Conservation (phyloP, 495 filamentous ascomycete genomes). For the Trichoderma orchidacearum region DNA sequence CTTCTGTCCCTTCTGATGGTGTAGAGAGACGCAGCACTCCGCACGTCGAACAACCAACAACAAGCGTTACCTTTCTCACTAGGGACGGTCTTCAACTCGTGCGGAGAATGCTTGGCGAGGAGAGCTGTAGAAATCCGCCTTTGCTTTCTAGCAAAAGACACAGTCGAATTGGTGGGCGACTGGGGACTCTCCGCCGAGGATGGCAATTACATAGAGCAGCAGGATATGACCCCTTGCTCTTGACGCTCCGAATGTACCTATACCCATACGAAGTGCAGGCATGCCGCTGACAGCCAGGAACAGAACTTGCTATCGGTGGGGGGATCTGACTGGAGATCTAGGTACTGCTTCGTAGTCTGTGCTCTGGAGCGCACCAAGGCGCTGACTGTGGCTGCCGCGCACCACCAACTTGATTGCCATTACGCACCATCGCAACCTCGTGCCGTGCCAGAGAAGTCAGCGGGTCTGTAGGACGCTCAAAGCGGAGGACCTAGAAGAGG, state of each 20-base stretch:
- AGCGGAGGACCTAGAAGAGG: neutral
- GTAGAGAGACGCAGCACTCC: neutral
- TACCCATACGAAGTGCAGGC: too few species aligned
- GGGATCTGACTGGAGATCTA: neutral
- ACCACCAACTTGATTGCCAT: too few species aligned
- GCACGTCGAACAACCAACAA: neutral
- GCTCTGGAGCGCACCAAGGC: too few species aligned
- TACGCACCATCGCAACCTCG: too few species aligned
- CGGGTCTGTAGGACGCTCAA: too few species aligned
- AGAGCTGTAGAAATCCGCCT: too few species aligned
- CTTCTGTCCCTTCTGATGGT: neutral
- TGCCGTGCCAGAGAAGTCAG: neutral
- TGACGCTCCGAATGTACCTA: too few species aligned
- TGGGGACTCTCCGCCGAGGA: too few species aligned
- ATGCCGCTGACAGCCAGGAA: neutral
- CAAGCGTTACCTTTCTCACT: neutral
- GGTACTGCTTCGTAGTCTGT: neutral
- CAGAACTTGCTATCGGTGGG: neutral
- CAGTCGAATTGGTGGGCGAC: neutral
- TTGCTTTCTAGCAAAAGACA: too few species aligned
- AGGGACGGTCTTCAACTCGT: neutral
- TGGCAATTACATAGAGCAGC: too few species aligned
- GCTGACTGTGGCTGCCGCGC: neutral
- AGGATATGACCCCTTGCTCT: too few species aligned
- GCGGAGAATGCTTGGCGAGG: neutral